These are phyloP conservation scores for Cenchrus fungigraminus DNA, from an alignment of 176 grass and related monocot genomes.

Conservation along the genomic window DNA sequence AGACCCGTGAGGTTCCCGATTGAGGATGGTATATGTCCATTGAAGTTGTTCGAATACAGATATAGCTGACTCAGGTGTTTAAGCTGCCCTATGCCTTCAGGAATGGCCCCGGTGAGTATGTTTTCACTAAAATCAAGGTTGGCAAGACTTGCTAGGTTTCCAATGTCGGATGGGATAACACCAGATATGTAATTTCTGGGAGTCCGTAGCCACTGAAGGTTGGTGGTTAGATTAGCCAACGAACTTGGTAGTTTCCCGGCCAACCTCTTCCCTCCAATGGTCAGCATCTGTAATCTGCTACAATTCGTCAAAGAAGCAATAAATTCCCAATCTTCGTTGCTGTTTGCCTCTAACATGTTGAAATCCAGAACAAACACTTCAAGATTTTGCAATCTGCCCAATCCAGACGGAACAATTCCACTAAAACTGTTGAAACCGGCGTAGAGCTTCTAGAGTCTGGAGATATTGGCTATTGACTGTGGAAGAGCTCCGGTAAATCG, in stretches of 20 bases:
- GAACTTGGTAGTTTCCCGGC: neutral
- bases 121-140: neutral
- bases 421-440: neutral
- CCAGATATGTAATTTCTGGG: neutral
- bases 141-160: slow-evolving; percentile 2
- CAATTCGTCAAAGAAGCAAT: slow-evolving; percentile 23
- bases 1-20: slow-evolving; percentile 23
- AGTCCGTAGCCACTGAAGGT: neutral
- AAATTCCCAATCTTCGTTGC: slow-evolving; percentile 19
- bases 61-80: neutral
- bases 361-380: neutral
- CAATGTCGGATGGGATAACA: neutral
- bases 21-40: neutral
- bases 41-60: neutral
- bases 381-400: slow-evolving; percentile 17
- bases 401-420: neutral
- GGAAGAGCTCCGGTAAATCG: slow-evolving; percentile 18
- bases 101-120: slow-evolving; percentile 17
- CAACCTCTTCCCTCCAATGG: neutral
- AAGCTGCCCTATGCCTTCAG: slow-evolving; percentile 31
- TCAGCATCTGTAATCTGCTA: neutral
- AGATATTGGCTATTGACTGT: neutral
- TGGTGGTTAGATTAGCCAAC: neutral
- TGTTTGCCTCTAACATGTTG: neutral
- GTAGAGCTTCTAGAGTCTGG: neutral